phyloP scores from a whole-genome alignment of 2,329 filamentous ascomycete genomes.

The Thelonectria blattea region DNA sequence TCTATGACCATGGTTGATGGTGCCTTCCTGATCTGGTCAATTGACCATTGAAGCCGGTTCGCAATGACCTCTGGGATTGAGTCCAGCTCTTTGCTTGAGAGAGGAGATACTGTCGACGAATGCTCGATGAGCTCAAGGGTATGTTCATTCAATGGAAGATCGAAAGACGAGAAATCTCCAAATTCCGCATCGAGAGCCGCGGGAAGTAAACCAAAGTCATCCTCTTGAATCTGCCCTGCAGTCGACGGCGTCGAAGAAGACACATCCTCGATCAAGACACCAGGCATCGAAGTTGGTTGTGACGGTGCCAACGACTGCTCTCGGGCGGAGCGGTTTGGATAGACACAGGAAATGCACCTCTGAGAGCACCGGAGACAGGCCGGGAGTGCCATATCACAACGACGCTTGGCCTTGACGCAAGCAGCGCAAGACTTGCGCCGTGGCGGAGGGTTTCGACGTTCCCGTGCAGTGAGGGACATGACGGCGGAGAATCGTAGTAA shows the following conservation, averaged over 20 bases:
- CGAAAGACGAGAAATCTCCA: conserved; percentile 17
- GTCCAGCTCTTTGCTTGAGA: conserved; percentile 31
- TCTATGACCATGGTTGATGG: conserved; percentile 55
- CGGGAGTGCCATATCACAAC: conserved; percentile 59
- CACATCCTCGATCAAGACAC: conserved; percentile 15
- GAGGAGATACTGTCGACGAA: conserved; percentile 30
- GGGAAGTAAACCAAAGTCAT: conserved; percentile 29
- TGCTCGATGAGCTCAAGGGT: conserved; percentile 32
- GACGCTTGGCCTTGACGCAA: conserved; percentile 63
- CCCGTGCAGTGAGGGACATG: conserved; percentile 43
- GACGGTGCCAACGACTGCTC: conserved; percentile 1
- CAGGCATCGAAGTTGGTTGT: conserved; percentile 19
- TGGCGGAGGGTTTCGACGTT: conserved; percentile 53
- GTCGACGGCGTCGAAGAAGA: conserved; percentile 11
- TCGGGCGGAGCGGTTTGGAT: conserved; percentile 39
- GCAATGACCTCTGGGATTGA: conserved; percentile 35
- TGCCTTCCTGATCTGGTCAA: conserved; percentile 59
- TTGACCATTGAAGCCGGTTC: conserved; percentile 48
- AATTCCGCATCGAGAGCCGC: conserved; percentile 25
- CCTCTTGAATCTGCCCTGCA: conserved; percentile 6
- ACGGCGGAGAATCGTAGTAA: not conserved
- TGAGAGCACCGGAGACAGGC: conserved; percentile 59
- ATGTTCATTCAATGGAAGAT: conserved; percentile 25
- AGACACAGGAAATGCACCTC: conserved; percentile 55
- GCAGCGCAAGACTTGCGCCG: conserved; percentile 62